These are phyloP conservation scores for Adansonia madagascariensis DNA, from an alignment of 441 rosid genomes.

Conservation along the genomic window DNA sequence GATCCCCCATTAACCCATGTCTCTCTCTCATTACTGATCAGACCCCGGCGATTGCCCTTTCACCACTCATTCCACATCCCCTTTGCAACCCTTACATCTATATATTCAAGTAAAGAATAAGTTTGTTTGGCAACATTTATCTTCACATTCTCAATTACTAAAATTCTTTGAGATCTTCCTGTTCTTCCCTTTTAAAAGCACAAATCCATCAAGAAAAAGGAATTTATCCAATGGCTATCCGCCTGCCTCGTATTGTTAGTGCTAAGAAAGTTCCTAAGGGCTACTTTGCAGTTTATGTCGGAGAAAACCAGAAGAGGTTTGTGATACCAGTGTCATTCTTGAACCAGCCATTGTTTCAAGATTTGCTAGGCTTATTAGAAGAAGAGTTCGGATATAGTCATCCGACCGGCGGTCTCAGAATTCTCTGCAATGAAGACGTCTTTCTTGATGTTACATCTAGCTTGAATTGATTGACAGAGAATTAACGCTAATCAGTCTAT, in stretches of 20 bases:
- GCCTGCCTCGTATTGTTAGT: constrained; percentile 23
- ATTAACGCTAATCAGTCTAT: neutral
- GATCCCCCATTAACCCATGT: neutral
- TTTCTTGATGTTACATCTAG: constrained; percentile 27
- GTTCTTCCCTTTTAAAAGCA: neutral
- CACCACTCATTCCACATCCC: neutral
- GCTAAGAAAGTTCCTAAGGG: constrained; percentile 48
- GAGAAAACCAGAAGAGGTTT: constrained; percentile 43
- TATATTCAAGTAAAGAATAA: neutral
- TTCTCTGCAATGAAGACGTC: constrained; percentile 30
- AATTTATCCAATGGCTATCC: constrained; percentile 22
- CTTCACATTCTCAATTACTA: constrained; percentile 8
- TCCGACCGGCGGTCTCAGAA: constrained; percentile 40
- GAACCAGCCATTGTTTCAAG: neutral
- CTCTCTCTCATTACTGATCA: neutral
- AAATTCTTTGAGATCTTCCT: neutral
- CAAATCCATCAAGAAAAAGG: neutral
- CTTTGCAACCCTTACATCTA: constrained; percentile 1
- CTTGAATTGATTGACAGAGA: constrained; percentile 16
- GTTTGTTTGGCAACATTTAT: neutral
- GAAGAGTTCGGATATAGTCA: constrained; percentile 41
- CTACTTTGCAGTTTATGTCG: constrained; percentile 51
- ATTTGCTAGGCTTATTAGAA: constrained; percentile 22
- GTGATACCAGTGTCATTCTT: neutral
- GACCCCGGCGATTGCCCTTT: neutral